Percentiles rank a stretch among this genome's conserved stretches.
phyloP scores from a whole-genome alignment of 2,329 filamentous ascomycete genomes.

The Penicillium sp. region DNA sequence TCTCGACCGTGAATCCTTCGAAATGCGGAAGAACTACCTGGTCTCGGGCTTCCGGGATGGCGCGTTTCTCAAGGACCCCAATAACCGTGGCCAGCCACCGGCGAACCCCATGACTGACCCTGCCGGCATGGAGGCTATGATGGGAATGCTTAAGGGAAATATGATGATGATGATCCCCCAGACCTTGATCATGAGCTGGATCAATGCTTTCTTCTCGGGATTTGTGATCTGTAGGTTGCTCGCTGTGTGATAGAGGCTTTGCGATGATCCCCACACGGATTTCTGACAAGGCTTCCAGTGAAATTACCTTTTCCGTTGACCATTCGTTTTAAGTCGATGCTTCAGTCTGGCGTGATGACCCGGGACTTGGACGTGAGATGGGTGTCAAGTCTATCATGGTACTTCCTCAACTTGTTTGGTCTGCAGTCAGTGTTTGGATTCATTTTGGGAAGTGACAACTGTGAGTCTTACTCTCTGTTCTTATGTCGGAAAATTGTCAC shows the following conservation, averaged over 20 bases:
- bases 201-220: slow-evolving; percentile 97
- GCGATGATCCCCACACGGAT: slow-evolving; percentile 9
- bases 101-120: slow-evolving; percentile 95
- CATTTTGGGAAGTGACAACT: slow-evolving; percentile 90
- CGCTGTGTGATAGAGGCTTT: neutral
- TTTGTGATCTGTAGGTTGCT: slow-evolving; percentile 82
- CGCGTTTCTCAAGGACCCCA: slow-evolving; percentile 83
- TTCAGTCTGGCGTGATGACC: slow-evolving; percentile 94
- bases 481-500: neutral
- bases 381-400: slow-evolving; percentile 99
- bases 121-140: slow-evolving; percentile 98
- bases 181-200: slow-evolving; percentile 99
- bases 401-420: slow-evolving; percentile 96
- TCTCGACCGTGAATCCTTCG: slow-evolving; percentile 74
- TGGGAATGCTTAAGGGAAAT: slow-evolving; percentile 99
- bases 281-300: too few species aligned
- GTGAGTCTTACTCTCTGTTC: slow-evolving; percentile 52
- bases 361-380: slow-evolving; percentile 94
- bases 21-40: slow-evolving; percentile 74
- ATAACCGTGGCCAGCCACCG: slow-evolving; percentile 78
- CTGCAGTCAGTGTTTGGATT: slow-evolving; percentile 97
- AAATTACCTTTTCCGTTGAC: slow-evolving; percentile 97
- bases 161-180: slow-evolving; percentile 99
- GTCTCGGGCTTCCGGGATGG: slow-evolving; percentile 80
- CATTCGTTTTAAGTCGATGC: slow-evolving; percentile 99